phyloP scores from a whole-genome alignment of 495 filamentous ascomycete species.

The Haplographium delicatum region DNA sequence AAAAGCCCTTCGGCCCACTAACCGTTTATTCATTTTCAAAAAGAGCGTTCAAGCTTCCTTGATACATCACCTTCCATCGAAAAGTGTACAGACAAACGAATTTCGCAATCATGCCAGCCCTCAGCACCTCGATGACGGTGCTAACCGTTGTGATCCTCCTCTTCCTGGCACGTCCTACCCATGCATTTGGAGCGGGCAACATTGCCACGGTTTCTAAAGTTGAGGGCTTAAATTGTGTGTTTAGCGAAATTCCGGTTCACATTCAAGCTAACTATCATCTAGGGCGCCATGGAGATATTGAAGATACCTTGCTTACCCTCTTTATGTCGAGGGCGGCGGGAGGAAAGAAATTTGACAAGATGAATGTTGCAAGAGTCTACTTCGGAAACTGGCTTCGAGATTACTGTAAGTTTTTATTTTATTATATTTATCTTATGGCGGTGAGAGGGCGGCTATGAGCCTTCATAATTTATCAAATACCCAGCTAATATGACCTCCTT shows the following conservation, averaged over 20 bases:
- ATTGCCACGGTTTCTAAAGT: conserved; percentile 60
- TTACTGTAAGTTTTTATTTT: conserved; percentile 52
- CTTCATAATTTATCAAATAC: too few relatives aligned
- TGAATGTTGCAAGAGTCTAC: conserved; percentile 77
- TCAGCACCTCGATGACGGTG: conserved; percentile 20
- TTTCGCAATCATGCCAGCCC: conserved; percentile 25
- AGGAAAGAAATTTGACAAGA: conserved; percentile 80
- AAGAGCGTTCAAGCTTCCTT: not conserved
- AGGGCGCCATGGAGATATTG: conserved; percentile 94
- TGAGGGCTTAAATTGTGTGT: conserved; percentile 72
- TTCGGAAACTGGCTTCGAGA: conserved; percentile 93
- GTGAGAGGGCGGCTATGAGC: too few relatives aligned
- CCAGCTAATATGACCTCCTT: conserved; percentile 26
- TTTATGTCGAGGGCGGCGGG: conserved; percentile 70
- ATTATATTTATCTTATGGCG: too few relatives aligned
- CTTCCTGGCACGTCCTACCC: conserved; percentile 54
- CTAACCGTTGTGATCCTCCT: conserved; percentile 52
- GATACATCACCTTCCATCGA: conserved; percentile 27
- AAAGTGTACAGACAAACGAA: conserved; percentile 21
- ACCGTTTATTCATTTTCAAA: conserved; percentile 14
- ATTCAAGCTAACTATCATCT: conserved; percentile 5
- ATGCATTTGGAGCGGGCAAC: conserved; percentile 69
- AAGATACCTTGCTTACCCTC: conserved; percentile 76
- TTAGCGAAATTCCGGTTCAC: not conserved
- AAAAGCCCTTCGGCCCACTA: not conserved